Percentiles rank a stretch among this genome's conserved stretches.
phyloP scores from a whole-genome alignment of 768 basidiomycete species.

The Panaeolus cyanescens region DNA sequence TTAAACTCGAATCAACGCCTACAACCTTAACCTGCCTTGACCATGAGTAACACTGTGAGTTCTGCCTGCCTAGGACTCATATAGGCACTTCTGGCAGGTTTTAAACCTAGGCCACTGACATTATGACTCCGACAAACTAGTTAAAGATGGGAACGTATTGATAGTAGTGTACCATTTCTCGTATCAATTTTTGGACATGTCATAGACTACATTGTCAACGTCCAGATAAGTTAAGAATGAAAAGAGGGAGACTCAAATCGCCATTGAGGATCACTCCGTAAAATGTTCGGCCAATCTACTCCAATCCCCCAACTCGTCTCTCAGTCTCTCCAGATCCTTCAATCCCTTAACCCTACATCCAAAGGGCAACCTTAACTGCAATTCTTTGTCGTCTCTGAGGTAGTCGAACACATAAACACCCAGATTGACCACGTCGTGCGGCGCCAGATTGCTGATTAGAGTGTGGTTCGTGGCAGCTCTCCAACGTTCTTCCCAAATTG shows the following conservation, averaged over 20 bases:
- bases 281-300: neutral
- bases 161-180: too few relatives aligned
- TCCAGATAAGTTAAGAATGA: too few relatives aligned
- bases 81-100: too few relatives aligned
- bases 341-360: slow-evolving; percentile 35
- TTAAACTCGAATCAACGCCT: too few relatives aligned
- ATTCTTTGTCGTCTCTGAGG: slow-evolving; percentile 33
- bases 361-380: slow-evolving; percentile 23
- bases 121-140: too few relatives aligned
- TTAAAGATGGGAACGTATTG: too few relatives aligned
- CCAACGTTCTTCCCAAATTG: slow-evolving; percentile 37
- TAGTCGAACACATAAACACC: slow-evolving; percentile 32
- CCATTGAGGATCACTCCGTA: neutral
- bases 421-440: slow-evolving; percentile 33
- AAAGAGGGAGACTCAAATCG: neutral
- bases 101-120: too few relatives aligned
- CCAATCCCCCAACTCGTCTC: slow-evolving; percentile 1
- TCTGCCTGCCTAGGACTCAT: too few relatives aligned
- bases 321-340: slow-evolving; percentile 20
- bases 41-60: too few relatives aligned
- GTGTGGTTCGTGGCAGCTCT: slow-evolving; percentile 30
- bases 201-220: too few relatives aligned
- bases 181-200: too few relatives aligned
- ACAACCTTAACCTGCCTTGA: too few relatives aligned
- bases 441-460: slow-evolving; percentile 28